Percentiles rank a stretch among this genome's conserved stretches.
phyloP scores from a whole-genome alignment of 352 stramenopile genomes.

The Pseudoperonospora humuli region DNA sequence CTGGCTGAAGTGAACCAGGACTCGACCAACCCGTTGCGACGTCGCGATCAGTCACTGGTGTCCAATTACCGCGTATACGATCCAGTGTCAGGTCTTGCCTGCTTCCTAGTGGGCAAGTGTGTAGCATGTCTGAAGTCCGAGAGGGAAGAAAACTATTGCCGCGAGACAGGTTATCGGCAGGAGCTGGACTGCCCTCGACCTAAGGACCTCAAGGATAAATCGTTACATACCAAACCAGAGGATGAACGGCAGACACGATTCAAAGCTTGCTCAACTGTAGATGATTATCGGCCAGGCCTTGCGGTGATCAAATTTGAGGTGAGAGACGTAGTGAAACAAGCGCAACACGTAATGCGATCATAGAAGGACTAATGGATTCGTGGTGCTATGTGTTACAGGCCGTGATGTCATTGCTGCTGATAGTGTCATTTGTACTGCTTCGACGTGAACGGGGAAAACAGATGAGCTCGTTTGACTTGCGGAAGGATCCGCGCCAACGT shows the following conservation, averaged over 20 bases:
- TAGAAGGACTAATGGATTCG: conserved; percentile 1
- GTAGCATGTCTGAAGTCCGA: conserved; percentile 47
- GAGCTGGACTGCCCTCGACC: conserved; percentile 47
- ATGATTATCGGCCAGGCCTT: conserved; percentile 29
- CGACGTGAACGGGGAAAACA: conserved; percentile 62
- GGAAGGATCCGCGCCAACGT: conserved; percentile 56
- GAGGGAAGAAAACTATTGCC: conserved; percentile 58
- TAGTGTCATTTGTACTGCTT: conserved; percentile 38
- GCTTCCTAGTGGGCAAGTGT: conserved; percentile 44
- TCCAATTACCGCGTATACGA: conserved; percentile 55
- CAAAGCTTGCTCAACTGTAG: conserved; percentile 38
- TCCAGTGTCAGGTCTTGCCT: conserved; percentile 48
- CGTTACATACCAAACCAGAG: conserved; percentile 13
- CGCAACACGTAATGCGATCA: background rate
- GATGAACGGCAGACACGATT: conserved; percentile 39
- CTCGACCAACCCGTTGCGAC: conserved; percentile 24
- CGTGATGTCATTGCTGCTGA: conserved; percentile 40
- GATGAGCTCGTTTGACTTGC: conserved; percentile 69
- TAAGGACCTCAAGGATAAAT: conserved; percentile 18
- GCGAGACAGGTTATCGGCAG: conserved; percentile 58
- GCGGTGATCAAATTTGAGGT: conserved; percentile 75
- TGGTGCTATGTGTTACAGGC: conserved; percentile 23
- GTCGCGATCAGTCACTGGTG: conserved; percentile 18
- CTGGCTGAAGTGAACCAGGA: conserved; percentile 6
- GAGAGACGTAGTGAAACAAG: background rate